Evolutionary conservation across 768 basidiomycete genomes (phyloP).

Genomic region (Asterophora lycoperdoides): DNA sequence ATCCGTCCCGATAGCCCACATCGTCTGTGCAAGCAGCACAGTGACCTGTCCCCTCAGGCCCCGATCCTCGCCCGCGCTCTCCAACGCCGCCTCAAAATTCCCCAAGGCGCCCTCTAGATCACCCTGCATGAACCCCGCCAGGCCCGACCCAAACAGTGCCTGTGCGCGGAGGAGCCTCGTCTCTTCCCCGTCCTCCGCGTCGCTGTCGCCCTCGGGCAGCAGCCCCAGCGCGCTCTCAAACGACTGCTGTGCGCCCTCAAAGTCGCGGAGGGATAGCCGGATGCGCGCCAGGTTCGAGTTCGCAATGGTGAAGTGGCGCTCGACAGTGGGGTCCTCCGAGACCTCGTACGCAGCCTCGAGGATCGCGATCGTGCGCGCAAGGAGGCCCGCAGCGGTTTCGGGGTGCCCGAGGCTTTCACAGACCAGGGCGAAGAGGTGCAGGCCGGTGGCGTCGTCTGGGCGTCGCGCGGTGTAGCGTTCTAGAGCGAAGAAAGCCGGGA

Average conservation of each 20-base stretch:
- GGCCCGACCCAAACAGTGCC: conserved; percentile 63
- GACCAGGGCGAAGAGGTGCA: conserved; percentile 81
- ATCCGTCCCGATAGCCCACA: conserved; percentile 78
- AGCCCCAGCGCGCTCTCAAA: conserved; percentile 74
- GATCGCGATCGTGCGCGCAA: conserved; percentile 60
- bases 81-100: conserved; percentile 64
- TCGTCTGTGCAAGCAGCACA: conserved; percentile 76
- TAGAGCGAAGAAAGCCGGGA: conserved; percentile 79
- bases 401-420: conserved; percentile 79
- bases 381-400: conserved; percentile 52
- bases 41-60: conserved; percentile 61
- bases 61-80: conserved; percentile 44
- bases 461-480: conserved; percentile 67
- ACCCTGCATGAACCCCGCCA: conserved; percentile 65
- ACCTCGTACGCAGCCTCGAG: conserved; percentile 90
- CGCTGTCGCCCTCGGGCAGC: conserved; percentile 49
- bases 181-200: conserved; percentile 26
- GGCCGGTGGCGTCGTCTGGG: conserved; percentile 66
- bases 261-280: conserved; percentile 55
- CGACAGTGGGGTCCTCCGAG: conserved; percentile 73
- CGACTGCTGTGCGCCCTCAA: conserved; percentile 57
- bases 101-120: conserved; percentile 60
- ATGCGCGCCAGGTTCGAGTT: conserved; percentile 80
- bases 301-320: conserved; percentile 75
- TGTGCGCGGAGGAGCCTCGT: conserved; percentile 51